Percentiles rank a stretch among this genome's conserved stretches.
Evolutionary conservation across 148 eudicot species (phyloP).

Genomic region (Cornus controversa): DNA sequence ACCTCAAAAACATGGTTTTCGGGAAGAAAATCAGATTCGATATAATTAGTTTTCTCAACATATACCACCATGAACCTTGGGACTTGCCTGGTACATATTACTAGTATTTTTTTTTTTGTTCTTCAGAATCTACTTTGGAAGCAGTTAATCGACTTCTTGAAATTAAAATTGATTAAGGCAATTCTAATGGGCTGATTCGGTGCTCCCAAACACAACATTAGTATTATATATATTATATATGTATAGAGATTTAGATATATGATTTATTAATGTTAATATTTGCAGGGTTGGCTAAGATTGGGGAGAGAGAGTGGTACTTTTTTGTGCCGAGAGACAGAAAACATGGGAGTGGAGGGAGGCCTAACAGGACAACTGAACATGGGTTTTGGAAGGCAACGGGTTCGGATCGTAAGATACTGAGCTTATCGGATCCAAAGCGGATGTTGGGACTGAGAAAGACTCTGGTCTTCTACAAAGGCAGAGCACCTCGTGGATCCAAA

Average conservation of each 20-base stretch:
- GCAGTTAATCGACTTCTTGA: too few species aligned
- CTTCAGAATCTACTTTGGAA: too few species aligned
- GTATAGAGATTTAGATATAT: too few species aligned
- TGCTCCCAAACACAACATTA: too few species aligned
- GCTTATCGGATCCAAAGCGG: slow-evolving; percentile 52
- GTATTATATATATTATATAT: too few species aligned
- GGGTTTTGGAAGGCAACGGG: slow-evolving; percentile 99
- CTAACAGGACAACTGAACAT: slow-evolving; percentile 68
- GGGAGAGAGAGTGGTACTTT: slow-evolving; percentile 93
- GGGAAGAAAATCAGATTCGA: slow-evolving; percentile 43
- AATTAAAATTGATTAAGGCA: too few species aligned
- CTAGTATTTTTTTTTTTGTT: neutral
- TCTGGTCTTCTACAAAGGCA: slow-evolving; percentile 77
- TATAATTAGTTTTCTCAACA: slow-evolving; percentile 63
- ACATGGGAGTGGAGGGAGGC: slow-evolving; percentile 75
- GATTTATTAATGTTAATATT: too few species aligned
- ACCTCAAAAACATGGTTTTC: slow-evolving; percentile 50
- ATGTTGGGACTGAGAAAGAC: slow-evolving; percentile 69
- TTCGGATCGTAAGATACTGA: slow-evolving; percentile 64
- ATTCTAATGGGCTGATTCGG: too few species aligned
- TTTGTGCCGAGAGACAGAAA: slow-evolving; percentile 81
- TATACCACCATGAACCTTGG: slow-evolving; percentile 72
- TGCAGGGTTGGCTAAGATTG: slow-evolving; percentile 72
- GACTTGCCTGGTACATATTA: slow-evolving; percentile 60
- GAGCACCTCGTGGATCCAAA: slow-evolving; percentile 73